Conservation (phyloP, 106 monocot genomes). For the Gastrodia elata region DNA sequence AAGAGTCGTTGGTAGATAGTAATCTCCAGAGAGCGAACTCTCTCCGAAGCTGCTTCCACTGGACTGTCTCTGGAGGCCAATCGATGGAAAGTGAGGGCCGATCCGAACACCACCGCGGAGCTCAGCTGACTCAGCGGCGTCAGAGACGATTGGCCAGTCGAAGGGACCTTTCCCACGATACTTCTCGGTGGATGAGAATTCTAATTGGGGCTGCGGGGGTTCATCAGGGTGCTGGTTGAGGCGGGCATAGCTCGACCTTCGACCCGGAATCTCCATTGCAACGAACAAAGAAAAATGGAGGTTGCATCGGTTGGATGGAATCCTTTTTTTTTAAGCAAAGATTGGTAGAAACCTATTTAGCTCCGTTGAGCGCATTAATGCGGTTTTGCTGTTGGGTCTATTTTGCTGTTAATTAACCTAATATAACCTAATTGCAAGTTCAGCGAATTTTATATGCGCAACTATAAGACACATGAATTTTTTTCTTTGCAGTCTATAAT, state of each 20-base stretch:
- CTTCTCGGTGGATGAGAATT: conserved; percentile 12
- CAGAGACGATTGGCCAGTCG: conserved; percentile 15
- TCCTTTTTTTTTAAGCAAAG: too few relatives aligned
- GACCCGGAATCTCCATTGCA: conserved; percentile 41
- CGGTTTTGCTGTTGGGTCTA: too few relatives aligned
- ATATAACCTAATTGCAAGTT: too few relatives aligned
- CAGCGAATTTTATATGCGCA: too few relatives aligned
- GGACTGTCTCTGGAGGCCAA: conserved; percentile 64
- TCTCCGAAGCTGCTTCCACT: conserved; percentile 82
- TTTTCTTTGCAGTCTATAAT: too few relatives aligned
- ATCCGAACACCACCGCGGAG: conserved; percentile 10
- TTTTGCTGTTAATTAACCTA: too few relatives aligned
- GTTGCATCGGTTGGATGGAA: background rate
- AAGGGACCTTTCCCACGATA: conserved; percentile 8
- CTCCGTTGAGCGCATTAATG: too few relatives aligned
- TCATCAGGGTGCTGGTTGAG: conserved; percentile 57
- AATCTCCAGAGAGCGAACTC: conserved; percentile 70
- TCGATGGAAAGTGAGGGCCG: conserved; percentile 2
- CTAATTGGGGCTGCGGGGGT: conserved; percentile 9
- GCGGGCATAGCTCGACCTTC: conserved; percentile 58
- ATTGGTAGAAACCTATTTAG: too few relatives aligned
- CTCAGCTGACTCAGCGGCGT: background rate
- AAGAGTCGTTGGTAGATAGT: conserved; percentile 34
- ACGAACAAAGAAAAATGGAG: background rate
- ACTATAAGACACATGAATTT: too few relatives aligned